Evolutionary conservation across 768 basidiomycete genomes (phyloP).

Genomic region (Xerocomellus amylosporus): DNA sequence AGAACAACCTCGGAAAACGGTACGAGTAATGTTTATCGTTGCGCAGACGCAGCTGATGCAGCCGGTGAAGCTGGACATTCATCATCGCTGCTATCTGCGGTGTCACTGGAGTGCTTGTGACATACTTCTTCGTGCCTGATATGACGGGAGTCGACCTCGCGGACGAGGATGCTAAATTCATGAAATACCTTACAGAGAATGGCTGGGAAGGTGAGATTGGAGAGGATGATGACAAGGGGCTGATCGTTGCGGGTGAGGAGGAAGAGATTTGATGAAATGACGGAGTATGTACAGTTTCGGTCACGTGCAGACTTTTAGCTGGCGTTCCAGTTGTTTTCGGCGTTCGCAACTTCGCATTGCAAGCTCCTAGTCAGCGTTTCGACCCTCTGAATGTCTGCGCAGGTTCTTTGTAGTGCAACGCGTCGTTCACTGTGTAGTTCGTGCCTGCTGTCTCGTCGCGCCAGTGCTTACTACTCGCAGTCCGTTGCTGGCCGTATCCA

Average conservation of each 20-base stretch:
- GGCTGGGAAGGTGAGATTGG: slow-evolving; percentile 68
- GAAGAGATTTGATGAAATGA: slow-evolving; percentile 6
- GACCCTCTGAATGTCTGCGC: slow-evolving; percentile 21
- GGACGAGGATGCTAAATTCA: slow-evolving; percentile 62
- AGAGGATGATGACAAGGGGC: slow-evolving; percentile 43
- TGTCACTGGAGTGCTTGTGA: slow-evolving; percentile 56
- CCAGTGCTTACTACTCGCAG: slow-evolving; percentile 27
- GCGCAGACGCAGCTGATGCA: not conserved
- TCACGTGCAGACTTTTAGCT: slow-evolving; percentile 18
- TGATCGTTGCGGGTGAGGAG: slow-evolving; percentile 18
- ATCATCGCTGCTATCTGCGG: slow-evolving; percentile 71
- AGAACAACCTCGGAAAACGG: slow-evolving; percentile 64
- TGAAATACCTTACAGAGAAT: slow-evolving; percentile 55
- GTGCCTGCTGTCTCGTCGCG: slow-evolving; percentile 12
- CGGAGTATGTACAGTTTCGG: not conserved
- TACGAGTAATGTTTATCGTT: slow-evolving; percentile 23
- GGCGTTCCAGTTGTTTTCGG: not conserved
- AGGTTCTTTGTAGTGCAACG: slow-evolving; percentile 11
- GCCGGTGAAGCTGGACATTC: slow-evolving; percentile 53
- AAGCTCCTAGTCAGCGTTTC: no score
- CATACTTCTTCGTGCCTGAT: slow-evolving; percentile 67
- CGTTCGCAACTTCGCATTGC: not conserved
- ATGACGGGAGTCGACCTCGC: slow-evolving; percentile 65
- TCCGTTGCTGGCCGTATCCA: slow-evolving; percentile 4
- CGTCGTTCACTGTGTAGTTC: slow-evolving; percentile 19